phyloP scores from a whole-genome alignment of 192 early-diverging fungal genomes.

The Coemansia sp. region DNA sequence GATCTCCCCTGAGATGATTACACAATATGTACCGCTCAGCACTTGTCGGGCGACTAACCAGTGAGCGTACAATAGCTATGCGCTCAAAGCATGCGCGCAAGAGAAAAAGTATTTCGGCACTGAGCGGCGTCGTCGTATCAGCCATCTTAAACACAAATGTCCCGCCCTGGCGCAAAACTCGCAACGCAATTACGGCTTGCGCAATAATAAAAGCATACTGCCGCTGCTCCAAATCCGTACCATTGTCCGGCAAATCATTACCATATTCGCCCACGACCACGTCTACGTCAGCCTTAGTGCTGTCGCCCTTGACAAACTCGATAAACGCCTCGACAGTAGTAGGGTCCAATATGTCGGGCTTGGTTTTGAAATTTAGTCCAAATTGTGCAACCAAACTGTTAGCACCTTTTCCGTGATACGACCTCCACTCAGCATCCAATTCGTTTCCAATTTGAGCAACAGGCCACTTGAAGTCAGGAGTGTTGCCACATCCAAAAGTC shows the following conservation, averaged over 20 bases:
- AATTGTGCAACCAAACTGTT: background rate
- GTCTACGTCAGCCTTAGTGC: slow-evolving; percentile 20
- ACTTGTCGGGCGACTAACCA: slow-evolving; percentile 24
- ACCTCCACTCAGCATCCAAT: slow-evolving; percentile 3
- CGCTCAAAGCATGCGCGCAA: slow-evolving; percentile 40
- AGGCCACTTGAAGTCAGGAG: background rate
- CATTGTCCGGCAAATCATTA: slow-evolving; percentile 11
- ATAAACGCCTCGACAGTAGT: slow-evolving; percentile 34
- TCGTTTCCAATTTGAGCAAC: background rate
- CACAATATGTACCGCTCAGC: slow-evolving; percentile 43
- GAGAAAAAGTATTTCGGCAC: slow-evolving; percentile 42
- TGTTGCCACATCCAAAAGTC: slow-evolving; percentile 25
- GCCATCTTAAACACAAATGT: slow-evolving; percentile 43
- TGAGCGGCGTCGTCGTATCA: slow-evolving; percentile 38
- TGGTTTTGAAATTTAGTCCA: background rate
- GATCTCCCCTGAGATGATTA: slow-evolving; percentile 19
- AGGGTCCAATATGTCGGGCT: slow-evolving; percentile 17
- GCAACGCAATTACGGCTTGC: slow-evolving; percentile 34
- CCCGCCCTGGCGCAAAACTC: slow-evolving; percentile 26
- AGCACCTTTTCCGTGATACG: slow-evolving; percentile 1
- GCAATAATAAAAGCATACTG: slow-evolving; percentile 36
- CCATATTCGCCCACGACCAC: slow-evolving; percentile 35
- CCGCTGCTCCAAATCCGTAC: slow-evolving; percentile 20
- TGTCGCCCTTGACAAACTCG: slow-evolving; percentile 10
- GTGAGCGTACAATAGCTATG: slow-evolving; percentile 34